A percentile compares a stretch with the other conserved stretches of the same genome.
Evolutionary conservation across 2,329 filamentous ascomycete species (phyloP).

Genomic region (Aschersonia sp.): DNA sequence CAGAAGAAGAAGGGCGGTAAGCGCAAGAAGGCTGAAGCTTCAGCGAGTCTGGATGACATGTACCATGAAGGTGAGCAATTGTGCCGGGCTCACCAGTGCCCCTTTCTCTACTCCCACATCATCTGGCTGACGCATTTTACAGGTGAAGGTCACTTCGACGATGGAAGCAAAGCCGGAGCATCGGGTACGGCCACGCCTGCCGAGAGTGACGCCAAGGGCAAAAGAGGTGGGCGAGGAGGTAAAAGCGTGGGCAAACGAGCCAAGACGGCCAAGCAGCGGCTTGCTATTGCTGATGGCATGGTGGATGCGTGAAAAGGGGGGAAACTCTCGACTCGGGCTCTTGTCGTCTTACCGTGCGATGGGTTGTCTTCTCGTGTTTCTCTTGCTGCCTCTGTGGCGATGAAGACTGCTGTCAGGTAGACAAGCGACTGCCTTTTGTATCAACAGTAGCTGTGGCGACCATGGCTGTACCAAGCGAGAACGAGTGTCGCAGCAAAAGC

Average conservation of each 20-base stretch:
- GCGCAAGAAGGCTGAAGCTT: slow-evolving; percentile 38
- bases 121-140: slow-evolving; percentile 3
- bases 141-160: slow-evolving; percentile 97
- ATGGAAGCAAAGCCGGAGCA: slow-evolving; percentile 50
- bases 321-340: neutral
- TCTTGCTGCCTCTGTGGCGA: neutral
- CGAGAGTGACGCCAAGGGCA: slow-evolving; percentile 35
- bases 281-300: slow-evolving; percentile 51
- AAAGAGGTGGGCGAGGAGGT: slow-evolving; percentile 34
- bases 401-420: neutral
- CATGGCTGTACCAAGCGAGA: neutral
- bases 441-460: neutral
- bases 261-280: slow-evolving; percentile 53
- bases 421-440: neutral
- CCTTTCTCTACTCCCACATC: neutral
- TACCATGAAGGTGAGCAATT: slow-evolving; percentile 75
- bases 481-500: too few species aligned
- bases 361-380: too few species aligned
- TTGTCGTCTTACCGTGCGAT: too few species aligned
- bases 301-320: slow-evolving; percentile 12
- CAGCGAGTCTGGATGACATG: slow-evolving; percentile 80
- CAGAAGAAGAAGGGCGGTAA: slow-evolving; percentile 44
- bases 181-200: slow-evolving; percentile 78
- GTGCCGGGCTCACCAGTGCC: slow-evolving; percentile 20
- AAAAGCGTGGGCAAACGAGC: slow-evolving; percentile 38